These are phyloP conservation scores for Neostapfia colusana DNA, from an alignment of 176 grass and related monocot genomes.

Conservation along the genomic window DNA sequence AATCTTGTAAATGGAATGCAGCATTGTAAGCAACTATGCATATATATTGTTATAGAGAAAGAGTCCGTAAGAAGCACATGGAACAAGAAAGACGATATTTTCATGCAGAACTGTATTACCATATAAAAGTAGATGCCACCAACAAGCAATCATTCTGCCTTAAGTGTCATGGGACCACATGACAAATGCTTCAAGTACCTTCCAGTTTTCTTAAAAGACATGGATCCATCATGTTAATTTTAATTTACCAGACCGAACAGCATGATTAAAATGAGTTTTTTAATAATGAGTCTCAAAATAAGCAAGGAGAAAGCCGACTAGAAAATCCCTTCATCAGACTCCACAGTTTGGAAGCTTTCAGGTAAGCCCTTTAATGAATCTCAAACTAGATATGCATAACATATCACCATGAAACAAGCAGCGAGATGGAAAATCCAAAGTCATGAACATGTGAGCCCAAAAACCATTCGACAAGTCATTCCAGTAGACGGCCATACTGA, in stretches of 20 bases:
- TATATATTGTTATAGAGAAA: conserved; percentile 25
- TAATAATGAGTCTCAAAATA: conserved; percentile 18
- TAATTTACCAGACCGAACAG: neutral
- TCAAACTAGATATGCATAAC: conserved; percentile 16
- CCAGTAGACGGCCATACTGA: neutral
- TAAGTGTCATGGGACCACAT: conserved; percentile 19
- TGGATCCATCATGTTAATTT: conserved; percentile 7
- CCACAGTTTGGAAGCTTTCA: no score
- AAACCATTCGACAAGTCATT: conserved; percentile 17
- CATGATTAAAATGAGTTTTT: neutral
- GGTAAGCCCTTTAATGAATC: conserved; percentile 26
- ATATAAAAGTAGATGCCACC: conserved; percentile 35
- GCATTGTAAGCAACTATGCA: conserved; percentile 23
- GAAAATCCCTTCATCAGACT: no score
- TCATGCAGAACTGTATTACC: conserved; percentile 24
- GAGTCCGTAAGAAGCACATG: conserved; percentile 6
- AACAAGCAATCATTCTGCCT: conserved; percentile 32
- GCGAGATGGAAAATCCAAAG: conserved; percentile 13
- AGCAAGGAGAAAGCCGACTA: no score
- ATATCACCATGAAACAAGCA: conserved; percentile 13
- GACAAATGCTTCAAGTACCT: conserved; percentile 26
- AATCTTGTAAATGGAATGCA: conserved; percentile 52
- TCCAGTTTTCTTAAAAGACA: conserved; percentile 29
- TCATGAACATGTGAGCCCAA: neutral
- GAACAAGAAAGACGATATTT: conserved; percentile 33